Percentiles rank a stretch among this genome's conserved stretches.
phyloP scores from a whole-genome alignment of 1,139 yeast genomes.

The Candida frijolesensis region DNA sequence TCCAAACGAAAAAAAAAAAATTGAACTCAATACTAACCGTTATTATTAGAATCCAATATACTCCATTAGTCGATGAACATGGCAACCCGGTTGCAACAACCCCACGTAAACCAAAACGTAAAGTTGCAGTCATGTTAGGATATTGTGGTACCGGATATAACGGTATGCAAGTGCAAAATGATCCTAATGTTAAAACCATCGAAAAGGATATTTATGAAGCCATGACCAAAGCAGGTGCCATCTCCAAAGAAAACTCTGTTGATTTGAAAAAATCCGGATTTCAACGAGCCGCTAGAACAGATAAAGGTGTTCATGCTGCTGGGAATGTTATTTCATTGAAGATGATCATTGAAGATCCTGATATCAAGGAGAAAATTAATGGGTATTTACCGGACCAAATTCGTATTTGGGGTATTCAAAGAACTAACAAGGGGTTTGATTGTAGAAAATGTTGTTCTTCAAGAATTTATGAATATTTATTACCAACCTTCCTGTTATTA shows the following conservation, averaged over 20 bases:
- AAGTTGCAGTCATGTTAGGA: conserved; percentile 92
- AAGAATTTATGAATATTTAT: conserved; percentile 86
- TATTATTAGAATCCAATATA: conserved; percentile 25
- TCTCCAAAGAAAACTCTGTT: conserved; percentile 83
- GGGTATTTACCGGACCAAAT: conserved; percentile 77
- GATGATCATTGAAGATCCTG: conserved; percentile 85
- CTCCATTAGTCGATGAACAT: conserved; percentile 54
- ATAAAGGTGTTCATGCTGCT: conserved; percentile 98
- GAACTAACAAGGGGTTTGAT: conserved; percentile 90
- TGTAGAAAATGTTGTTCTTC: conserved; percentile 95
- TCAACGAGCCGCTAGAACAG: conserved; percentile 97
- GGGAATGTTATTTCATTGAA: conserved; percentile 91
- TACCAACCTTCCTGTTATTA: conserved; percentile 86
- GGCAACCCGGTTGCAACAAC: conserved; percentile 60
- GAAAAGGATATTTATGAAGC: conserved; percentile 91
- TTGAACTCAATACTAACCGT: not conserved
- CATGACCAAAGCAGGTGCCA: conserved; percentile 85
- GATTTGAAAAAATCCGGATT: conserved; percentile 90
- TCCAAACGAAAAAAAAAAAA: too few relatives aligned
- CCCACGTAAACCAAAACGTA: conserved; percentile 78
- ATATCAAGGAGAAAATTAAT: conserved; percentile 74
- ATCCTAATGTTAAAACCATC: conserved; percentile 88
- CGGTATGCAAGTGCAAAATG: conserved; percentile 86
- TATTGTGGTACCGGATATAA: conserved; percentile 98
- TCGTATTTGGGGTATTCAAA: conserved; percentile 88